phyloP scores from a whole-genome alignment of 768 basidiomycete species.

The Royoungia palumana region DNA sequence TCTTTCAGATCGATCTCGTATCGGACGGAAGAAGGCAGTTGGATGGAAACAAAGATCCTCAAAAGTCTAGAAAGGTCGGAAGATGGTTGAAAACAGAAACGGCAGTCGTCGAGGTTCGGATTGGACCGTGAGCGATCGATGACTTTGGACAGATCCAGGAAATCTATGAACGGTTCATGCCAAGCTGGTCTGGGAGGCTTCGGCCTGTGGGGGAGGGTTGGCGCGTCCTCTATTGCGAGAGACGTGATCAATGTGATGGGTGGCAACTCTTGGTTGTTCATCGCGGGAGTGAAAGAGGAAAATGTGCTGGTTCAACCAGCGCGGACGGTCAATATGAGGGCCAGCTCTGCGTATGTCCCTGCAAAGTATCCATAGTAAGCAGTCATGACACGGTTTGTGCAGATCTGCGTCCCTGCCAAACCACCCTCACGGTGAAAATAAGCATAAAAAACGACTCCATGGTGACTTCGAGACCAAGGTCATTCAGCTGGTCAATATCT shows the following conservation, averaged over 20 bases:
- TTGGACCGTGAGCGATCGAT: not conserved
- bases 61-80: conserved; percentile 10
- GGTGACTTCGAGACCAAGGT: no score
- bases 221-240: not conserved
- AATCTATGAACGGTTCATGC: conserved; percentile 7
- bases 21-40: not conserved
- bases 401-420: not conserved
- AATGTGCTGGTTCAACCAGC: conserved; percentile 4
- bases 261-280: not conserved
- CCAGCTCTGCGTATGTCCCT: conserved; percentile 1
- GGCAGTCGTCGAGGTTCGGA: not conserved
- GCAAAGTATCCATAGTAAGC: no score
- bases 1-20: not conserved
- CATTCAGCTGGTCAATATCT: no score
- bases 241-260: conserved; percentile 3
- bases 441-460: no score
- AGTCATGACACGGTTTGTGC: not conserved
- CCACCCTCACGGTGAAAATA: not conserved
- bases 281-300: conserved; percentile 7
- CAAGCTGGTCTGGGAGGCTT: not conserved
- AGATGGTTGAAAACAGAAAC: conserved; percentile 15
- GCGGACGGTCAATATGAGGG: not conserved
- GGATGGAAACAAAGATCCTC: conserved; percentile 10
- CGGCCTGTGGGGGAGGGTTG: not conserved
- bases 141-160: conserved; percentile 6